Percentiles rank a stretch among this genome's conserved stretches.
Conservation (phyloP, 2,329 filamentous ascomycete species). For the Penicillium sp. region DNA sequence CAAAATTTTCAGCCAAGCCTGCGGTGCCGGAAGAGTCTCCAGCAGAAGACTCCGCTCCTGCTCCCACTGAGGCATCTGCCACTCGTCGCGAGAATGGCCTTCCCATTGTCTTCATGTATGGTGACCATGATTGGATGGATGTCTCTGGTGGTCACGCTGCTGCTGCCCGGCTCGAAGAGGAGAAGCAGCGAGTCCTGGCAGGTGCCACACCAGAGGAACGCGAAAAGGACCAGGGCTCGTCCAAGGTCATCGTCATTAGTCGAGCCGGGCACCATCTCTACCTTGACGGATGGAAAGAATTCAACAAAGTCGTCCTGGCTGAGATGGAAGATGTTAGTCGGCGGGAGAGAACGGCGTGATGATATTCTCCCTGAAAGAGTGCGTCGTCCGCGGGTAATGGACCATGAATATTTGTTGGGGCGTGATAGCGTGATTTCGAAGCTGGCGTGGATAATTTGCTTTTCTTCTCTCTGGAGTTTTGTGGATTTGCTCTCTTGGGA, state of each 20-base stretch:
- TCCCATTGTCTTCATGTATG: slow-evolving; percentile 92
- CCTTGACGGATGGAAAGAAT: slow-evolving; percentile 69
- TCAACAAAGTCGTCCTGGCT: slow-evolving; percentile 64
- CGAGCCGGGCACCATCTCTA: slow-evolving; percentile 74
- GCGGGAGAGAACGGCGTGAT: slow-evolving; percentile 26
- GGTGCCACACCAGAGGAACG: slow-evolving; percentile 67
- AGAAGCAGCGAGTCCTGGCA: slow-evolving; percentile 61
- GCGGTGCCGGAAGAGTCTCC: background rate
- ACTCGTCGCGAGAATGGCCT: slow-evolving; percentile 63
- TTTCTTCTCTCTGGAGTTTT: slow-evolving; percentile 7
- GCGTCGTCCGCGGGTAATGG: slow-evolving; percentile 8
- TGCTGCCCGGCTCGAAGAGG: slow-evolving; percentile 74
- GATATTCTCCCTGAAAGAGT: background rate
- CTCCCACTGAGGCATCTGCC: slow-evolving; percentile 37
- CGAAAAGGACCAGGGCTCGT: slow-evolving; percentile 72
- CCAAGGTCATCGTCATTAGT: slow-evolving; percentile 77
- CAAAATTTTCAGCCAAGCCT: slow-evolving; percentile 13
- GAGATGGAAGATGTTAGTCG: slow-evolving; percentile 66
- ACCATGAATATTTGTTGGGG: slow-evolving; percentile 16
- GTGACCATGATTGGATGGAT: slow-evolving; percentile 99
- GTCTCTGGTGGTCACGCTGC: slow-evolving; percentile 80
- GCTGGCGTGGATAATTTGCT: background rate
- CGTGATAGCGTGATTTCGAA: slow-evolving; percentile 7
- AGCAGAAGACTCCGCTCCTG: background rate
- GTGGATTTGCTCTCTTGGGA: background rate